Base-by-base conservation (phyloP, 1,139 yeast species). In the Yamadazyma taylorii region DNA sequence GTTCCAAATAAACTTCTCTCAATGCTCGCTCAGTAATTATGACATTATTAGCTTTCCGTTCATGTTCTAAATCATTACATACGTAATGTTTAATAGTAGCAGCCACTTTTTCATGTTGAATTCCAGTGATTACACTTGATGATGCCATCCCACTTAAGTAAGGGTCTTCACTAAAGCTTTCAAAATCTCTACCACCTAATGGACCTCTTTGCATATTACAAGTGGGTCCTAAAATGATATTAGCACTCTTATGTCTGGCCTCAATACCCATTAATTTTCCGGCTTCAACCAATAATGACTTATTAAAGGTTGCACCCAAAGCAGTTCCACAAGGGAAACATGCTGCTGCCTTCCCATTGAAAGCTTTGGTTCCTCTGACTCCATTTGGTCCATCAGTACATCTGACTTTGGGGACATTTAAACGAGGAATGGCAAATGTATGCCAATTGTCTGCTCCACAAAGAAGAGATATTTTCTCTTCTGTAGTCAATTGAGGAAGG, bases 71-170 rank as follows among this genome's bases (percentile, higher is more conserved):
- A 53, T 80, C 85, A 48, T 79, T 79, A 52, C 81, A 73, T 21
- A 77, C 79, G 55, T 56, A 79, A 55, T 79, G 84, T 59, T 79
- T 79, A 45, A 78, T 66, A 17, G 81, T 72, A 6, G 84, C 82
- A 36, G 71, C 75, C 42, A 79, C 61, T 17, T 75, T 41, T 36
- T 50, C 45, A 32, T 42, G 41, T 43, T 63, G 67, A 36, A 63
- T 61, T 14, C 69, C 68, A 30, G 54, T 53, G 30, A 63, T 52
- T 24, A 63, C 50, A 10, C 56, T 37, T 5, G 53, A 51, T 17
- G 67, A 57, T 10, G 58, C 56, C 36, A 53, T 46, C 15, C 68
- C 69, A 1, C 66, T 55, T 32, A 63, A 55, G 35, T 53, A 51
- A 11, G 68, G 68, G 41, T 63, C 68, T 45, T 63, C 68, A 15